Evolutionary conservation across 176 grass and related monocot genomes (phyloP), one percentile per base, ranked within the genome.

Genomic region (Chloris gayana): DNA sequence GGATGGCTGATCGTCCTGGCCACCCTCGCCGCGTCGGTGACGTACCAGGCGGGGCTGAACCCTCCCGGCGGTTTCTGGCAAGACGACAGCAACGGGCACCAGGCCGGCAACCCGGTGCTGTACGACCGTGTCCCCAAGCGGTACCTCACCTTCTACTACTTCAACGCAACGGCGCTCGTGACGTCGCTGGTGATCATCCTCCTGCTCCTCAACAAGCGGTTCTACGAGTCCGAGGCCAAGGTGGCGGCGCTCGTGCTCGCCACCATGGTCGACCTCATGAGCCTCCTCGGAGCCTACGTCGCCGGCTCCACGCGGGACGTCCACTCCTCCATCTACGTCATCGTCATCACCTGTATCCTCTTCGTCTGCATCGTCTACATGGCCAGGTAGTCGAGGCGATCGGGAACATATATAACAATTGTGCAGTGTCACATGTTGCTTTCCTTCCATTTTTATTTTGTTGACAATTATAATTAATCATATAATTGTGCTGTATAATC

Each of bases 131-230:
- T 35, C 34, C 34, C 34, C 34, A 35, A 35, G n/a, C 38, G 76
- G 29, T 91, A 85, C 76, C 21, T 49, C 18, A 78, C 38, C 2
- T 91, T 91, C 72, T 88, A 80, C 81, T 91, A 87, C 68, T 35
- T 35, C 34, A 91, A 91, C 64, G 65, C 76, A 0, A 91, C 79
- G 5, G 85, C 34, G 34, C 34, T 35, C 34, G 34, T 35, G 34
- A 35, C 34, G 34, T 35, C 83, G 34, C 47, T 90, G 67, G 73
- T 82, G 7, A 90, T 90, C 74, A 79, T 81, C 10, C 32, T 88
- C 35, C 75, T 91, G 39, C 85, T 91, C 1, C 59, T 87, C 42
- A 87, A 54, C 73, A 80, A 89, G 70, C 75, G 79, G 12, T 92
- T 86, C 75, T 89, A 89, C 77, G 21, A 38, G 19, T 18, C 45